These are phyloP conservation scores for Leccinum obscurum DNA, from an alignment of 768 basidiomycete genomes.

Conservation along the genomic window DNA sequence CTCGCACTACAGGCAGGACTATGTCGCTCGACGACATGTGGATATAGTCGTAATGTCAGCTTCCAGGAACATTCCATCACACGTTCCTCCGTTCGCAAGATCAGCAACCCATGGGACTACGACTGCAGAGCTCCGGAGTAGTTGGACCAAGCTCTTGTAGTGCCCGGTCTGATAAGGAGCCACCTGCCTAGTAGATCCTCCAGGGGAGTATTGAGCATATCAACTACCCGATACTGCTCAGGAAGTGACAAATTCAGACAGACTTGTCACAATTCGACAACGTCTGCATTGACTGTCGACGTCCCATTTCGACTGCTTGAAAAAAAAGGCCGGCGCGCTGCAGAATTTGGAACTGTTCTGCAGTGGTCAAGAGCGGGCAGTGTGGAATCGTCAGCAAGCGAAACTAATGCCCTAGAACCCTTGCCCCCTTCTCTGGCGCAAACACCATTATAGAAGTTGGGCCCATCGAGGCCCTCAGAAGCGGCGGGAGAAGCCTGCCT, in stretches of 20 bases:
- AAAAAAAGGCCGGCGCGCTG: not conserved
- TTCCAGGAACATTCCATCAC: not conserved
- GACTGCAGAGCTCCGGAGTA: not conserved
- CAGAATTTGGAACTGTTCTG: not conserved
- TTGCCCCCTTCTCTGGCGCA: not conserved
- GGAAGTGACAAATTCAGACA: not conserved
- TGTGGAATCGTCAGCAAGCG: not conserved
- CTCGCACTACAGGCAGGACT: not conserved
- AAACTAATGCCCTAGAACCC: not conserved
- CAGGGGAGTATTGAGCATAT: not conserved
- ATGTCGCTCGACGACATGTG: not conserved
- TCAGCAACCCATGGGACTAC: not conserved
- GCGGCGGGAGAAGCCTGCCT: conserved; percentile 5
- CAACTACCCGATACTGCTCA: not conserved
- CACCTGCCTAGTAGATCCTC: not conserved
- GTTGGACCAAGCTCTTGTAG: not conserved
- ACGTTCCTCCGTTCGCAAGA: not conserved
- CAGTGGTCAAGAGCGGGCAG: not conserved
- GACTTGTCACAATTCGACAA: not conserved
- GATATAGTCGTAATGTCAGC: not conserved
- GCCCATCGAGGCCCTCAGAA: not conserved
- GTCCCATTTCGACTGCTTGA: not conserved
- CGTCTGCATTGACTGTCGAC: not conserved
- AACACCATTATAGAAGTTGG: not conserved
- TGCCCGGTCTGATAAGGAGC: not conserved